Base-by-base conservation (phyloP, 78 protist species). In the Guillardia theta region DNA sequence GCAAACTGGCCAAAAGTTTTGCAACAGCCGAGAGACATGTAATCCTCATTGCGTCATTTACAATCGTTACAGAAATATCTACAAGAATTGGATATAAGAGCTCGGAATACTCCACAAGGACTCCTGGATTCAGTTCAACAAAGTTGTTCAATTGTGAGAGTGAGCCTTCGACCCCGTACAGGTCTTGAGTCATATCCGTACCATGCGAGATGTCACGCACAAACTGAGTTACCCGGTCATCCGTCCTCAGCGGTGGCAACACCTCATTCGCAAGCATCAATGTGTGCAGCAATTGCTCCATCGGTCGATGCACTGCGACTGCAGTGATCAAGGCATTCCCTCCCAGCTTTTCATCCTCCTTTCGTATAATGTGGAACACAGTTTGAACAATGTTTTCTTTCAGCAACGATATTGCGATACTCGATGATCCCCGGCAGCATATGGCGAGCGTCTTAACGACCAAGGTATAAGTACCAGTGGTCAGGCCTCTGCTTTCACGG, bases 201-300 rank as follows among this genome's bases (percentile, higher is more conserved):
- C 83, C 83, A 15, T 15, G 36, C 5, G 36, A 15, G 33, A 70
- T 70, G 4, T 36, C 41, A 36, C 12, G 46, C 4, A 70, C 41
- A 22, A 70, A 24, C 41, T 70, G 9, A 24, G 46, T 70, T 24
- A 22, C 33, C 12, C 83, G 9, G 46, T 70, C 83, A 6, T 70
- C 83, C 41, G 83, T 70, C 83, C 22, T 36, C 48, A 64, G 88
- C 48, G 94, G 88, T 8, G 94, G 94, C 94, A 92, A 88, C 70
- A 92, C 90, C 47, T 64, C 88, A 64, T 64, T 18, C 30, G 88
- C 88, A 24, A 92, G 94, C 37, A 37, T 19, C 78, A 92, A 77
- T 6, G 76, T 8, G 53, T 64, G 88, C 18, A 21, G 3, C 8
- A 92, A 18, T 88, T 64, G 94, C 33, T 92, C 88, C 88, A 41